Base-by-base conservation (phyloP, 257 asterid species). In the Nicotiana attenuata region DNA sequence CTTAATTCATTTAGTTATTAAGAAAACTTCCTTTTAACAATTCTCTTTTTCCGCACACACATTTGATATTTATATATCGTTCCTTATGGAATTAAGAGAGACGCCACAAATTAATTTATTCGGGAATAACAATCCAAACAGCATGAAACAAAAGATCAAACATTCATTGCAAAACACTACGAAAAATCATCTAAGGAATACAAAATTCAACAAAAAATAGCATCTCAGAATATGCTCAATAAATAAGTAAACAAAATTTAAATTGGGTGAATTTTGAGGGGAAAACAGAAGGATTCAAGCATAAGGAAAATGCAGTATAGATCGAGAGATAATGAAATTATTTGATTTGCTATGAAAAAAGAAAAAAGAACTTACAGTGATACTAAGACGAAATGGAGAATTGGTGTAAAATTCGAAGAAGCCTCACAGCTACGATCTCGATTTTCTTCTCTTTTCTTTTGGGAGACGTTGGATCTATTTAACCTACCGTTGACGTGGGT, bases 381-480 rank as follows among this genome's bases (percentile, higher is more conserved):
- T 64, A 26, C 50, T 41, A 2, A 41, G 50, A 41, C 38, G 19
- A 65, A 28, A 28, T 10, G 5, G 45, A 33, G 53, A 50, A 50
- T 50, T 75, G 38, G 26, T 16, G 5, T 50, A 26, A 20, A 75
- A 50, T 47, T 50, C 38, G 45, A 73, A 24, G 16, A 24, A 47
- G 61, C 22, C 22, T 7, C 8, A 24, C 24, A 47, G 60, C 7
- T 71, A 22, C 60, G 59, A 22, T 22, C 20, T 20, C 3, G 57
- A n/a, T 69, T 31, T 69, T 41, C 55, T 41, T 20, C 19, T 14
- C n/a, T 15, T 53, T 17, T 14, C n/a, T 15, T 53, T 17, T 15
- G 50, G 50, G 50, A 41, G 78, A 47, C 7, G 47, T 73, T 73
- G 4, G 64, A 50, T 61, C 80, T 75, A 75, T 75, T 75, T 75